These are phyloP conservation scores for Claviceps humidiphila DNA, from an alignment of 2,329 filamentous ascomycete genomes.

Conservation along the genomic window DNA sequence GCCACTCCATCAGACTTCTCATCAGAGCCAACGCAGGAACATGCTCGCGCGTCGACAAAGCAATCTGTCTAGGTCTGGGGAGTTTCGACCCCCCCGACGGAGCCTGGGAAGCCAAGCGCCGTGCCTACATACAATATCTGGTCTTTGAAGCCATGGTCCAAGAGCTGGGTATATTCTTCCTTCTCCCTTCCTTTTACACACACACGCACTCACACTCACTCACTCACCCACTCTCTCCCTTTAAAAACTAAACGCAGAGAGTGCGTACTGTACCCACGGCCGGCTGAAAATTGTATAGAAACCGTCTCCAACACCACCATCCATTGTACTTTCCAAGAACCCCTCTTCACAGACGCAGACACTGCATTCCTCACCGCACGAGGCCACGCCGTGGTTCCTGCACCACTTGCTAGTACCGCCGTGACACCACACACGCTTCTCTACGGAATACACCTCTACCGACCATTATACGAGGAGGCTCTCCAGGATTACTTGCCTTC, in stretches of 20 bases:
- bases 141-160: constrained; percentile 37
- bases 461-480: constrained; percentile 36
- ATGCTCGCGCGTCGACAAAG: constrained; percentile 21
- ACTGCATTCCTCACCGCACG: constrained; percentile 39
- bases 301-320: constrained; percentile 16
- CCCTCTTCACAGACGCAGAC: constrained; percentile 35
- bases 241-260: neutral
- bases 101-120: constrained; percentile 30
- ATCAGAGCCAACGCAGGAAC: constrained; percentile 14
- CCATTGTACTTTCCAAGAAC: constrained; percentile 40
- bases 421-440: constrained; percentile 38
- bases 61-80: constrained; percentile 42
- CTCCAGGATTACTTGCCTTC: constrained; percentile 33
- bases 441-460: constrained; percentile 50
- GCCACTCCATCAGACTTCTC: constrained; percentile 20
- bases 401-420: constrained; percentile 38
- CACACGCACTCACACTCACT: neutral
- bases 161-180: constrained; percentile 23
- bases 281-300: neutral
- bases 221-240: too few relatives aligned
- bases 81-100: constrained; percentile 38
- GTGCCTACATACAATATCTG: constrained; percentile 37
- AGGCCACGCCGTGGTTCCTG: constrained; percentile 36
- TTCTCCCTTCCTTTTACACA: neutral
- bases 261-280: too few relatives aligned